phyloP scores from a whole-genome alignment of 192 early-diverging fungal genomes.

The Coemansia sp. region DNA sequence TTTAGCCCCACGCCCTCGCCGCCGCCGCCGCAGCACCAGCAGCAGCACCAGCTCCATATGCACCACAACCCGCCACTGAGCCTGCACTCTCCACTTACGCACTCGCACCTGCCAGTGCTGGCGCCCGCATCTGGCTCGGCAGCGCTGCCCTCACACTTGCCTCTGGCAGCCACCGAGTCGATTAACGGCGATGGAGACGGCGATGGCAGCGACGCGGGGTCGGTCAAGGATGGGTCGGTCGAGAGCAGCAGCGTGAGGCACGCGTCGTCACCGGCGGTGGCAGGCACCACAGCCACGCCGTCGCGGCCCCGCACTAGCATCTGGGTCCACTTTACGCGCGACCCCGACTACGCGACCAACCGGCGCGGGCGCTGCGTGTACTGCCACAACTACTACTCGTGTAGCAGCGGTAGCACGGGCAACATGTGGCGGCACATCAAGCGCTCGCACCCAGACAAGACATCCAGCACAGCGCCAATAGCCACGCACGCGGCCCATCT shows the following conservation, averaged over 20 bases:
- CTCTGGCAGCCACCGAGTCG: constrained; percentile 5
- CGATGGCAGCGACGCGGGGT: constrained; percentile 37
- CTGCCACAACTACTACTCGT: constrained; percentile 60
- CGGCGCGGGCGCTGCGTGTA: constrained; percentile 57
- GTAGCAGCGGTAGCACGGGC: constrained; percentile 56
- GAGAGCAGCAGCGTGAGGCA: constrained; percentile 40
- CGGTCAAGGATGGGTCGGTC: constrained; percentile 42
- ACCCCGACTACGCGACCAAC: constrained; percentile 56
- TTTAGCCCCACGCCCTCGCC: constrained; percentile 56
- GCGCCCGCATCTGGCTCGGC: constrained; percentile 8
- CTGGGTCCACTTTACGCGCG: constrained; percentile 56
- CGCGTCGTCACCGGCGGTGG: constrained; percentile 36
- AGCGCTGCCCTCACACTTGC: background rate
- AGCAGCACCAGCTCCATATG: background rate
- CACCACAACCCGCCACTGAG: constrained; percentile 9
- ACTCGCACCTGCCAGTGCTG: constrained; percentile 5
- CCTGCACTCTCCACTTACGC: constrained; percentile 9
- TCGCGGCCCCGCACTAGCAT: constrained; percentile 52
- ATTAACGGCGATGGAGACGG: constrained; percentile 39
- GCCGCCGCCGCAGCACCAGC: constrained; percentile 18
- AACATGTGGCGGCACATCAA: constrained; percentile 60
- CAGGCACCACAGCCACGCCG: constrained; percentile 26
- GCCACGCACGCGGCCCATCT: constrained; percentile 34
- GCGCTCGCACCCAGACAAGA: constrained; percentile 56
- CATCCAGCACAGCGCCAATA: constrained; percentile 46